phyloP scores from a whole-genome alignment of 23 red algal species.

The Gracilariopsis chorda region DNA sequence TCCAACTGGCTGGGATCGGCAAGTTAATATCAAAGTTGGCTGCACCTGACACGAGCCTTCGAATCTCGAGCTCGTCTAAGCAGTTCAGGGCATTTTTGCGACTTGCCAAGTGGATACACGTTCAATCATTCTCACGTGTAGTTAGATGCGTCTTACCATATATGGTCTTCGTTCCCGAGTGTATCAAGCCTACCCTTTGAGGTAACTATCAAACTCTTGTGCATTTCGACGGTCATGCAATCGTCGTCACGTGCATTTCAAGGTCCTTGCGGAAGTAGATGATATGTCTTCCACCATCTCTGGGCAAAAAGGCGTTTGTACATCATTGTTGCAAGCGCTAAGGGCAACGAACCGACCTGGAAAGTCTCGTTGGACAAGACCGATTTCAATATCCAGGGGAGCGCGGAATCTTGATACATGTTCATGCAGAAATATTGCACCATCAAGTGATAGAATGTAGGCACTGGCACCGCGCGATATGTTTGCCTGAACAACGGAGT shows the following conservation, averaged over 20 bases:
- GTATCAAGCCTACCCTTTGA: too few species aligned
- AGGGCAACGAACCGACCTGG: slow-evolving; percentile 64
- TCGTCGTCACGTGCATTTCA: background rate
- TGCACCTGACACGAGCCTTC: too few species aligned
- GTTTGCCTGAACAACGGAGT: slow-evolving; percentile 53
- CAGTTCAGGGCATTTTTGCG: too few species aligned
- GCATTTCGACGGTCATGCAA: background rate
- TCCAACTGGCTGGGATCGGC: too few species aligned
- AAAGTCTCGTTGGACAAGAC: slow-evolving; percentile 54
- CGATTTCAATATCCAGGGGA: slow-evolving; percentile 81
- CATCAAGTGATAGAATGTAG: slow-evolving; percentile 69
- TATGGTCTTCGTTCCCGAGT: too few species aligned
- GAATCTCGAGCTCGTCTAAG: too few species aligned
- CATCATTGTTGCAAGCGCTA: slow-evolving; percentile 60
- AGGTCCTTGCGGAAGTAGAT: background rate
- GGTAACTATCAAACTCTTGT: background rate
- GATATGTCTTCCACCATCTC: slow-evolving; percentile 24
- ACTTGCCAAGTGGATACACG: too few species aligned
- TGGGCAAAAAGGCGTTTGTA: background rate
- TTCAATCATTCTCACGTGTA: too few species aligned
- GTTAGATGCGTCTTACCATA: too few species aligned
- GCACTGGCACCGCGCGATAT: slow-evolving; percentile 56
- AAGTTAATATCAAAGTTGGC: too few species aligned
- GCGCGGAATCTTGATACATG: slow-evolving; percentile 55
- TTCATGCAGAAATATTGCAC: slow-evolving; percentile 50